Percentiles rank a stretch among this genome's conserved stretches.
Evolutionary conservation across 208 protist genomes (phyloP).

Genomic region (Crithidia acanthocephali): DNA sequence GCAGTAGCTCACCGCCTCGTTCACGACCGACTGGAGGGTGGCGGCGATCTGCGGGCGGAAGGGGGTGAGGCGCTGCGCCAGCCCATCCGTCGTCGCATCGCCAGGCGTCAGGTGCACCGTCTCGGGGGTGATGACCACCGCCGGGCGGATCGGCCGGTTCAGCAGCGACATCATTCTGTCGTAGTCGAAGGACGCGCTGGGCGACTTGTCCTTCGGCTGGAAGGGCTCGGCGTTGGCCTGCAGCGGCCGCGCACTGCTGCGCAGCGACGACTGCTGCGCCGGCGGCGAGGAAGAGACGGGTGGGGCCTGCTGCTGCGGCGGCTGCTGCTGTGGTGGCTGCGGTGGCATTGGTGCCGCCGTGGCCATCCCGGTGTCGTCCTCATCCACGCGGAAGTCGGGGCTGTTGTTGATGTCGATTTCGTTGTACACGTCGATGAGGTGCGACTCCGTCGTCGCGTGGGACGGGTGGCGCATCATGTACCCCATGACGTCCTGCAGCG

Average conservation of each 20-base stretch:
- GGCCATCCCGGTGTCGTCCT: slow-evolving; percentile 35
- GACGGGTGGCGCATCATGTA: slow-evolving; percentile 53
- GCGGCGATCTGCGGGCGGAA: slow-evolving; percentile 52
- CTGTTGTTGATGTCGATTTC: slow-evolving; percentile 71
- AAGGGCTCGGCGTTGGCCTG: slow-evolving; percentile 89
- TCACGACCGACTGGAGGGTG: slow-evolving; percentile 87
- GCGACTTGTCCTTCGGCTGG: slow-evolving; percentile 71
- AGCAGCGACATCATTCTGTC: slow-evolving; percentile 34
- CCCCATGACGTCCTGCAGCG: slow-evolving; percentile 56
- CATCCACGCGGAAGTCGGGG: slow-evolving; percentile 82
- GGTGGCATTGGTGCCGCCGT: slow-evolving; percentile 22
- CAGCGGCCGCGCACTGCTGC: slow-evolving; percentile 42
- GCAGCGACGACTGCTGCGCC: slow-evolving; percentile 34
- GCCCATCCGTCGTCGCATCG: slow-evolving; percentile 30
- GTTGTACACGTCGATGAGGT: slow-evolving; percentile 64
- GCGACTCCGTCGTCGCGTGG: slow-evolving; percentile 39
- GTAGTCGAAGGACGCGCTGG: slow-evolving; percentile 20
- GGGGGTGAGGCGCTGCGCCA: slow-evolving; percentile 21
- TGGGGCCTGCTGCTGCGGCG: slow-evolving; percentile 13
- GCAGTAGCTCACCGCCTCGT: slow-evolving; percentile 86
- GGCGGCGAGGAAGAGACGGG: slow-evolving; percentile 12
- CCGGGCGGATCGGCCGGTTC: slow-evolving; percentile 39
- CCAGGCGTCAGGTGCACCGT: slow-evolving; percentile 55
- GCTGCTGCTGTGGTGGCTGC: slow-evolving; percentile 16
- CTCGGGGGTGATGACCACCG: slow-evolving; percentile 57